Percentiles rank a stretch among this genome's conserved stretches.
phyloP scores from a whole-genome alignment of 768 basidiomycete genomes.

The Neoboletus subvelutipes region DNA sequence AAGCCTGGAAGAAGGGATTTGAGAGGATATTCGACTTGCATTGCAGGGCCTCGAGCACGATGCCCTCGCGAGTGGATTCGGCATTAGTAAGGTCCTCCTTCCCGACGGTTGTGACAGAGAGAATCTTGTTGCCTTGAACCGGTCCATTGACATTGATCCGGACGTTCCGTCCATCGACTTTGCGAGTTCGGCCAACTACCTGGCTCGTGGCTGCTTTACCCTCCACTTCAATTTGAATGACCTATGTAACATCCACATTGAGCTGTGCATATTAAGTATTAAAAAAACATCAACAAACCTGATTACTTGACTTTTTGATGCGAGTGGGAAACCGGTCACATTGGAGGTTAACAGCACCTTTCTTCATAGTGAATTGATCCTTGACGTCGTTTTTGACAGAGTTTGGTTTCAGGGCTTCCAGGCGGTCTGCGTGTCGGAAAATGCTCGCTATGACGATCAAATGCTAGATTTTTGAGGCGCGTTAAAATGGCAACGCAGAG shows the following conservation, averaged over 20 bases:
- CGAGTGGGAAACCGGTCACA: constrained; percentile 47
- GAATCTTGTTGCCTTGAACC: constrained; percentile 16
- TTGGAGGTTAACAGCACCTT: constrained; percentile 33
- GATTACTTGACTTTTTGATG: constrained; percentile 35
- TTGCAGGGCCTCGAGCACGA: constrained; percentile 28
- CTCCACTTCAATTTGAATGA: constrained; percentile 20
- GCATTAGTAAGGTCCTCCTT: constrained; percentile 56
- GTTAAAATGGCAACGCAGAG: neutral
- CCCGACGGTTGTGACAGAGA: constrained; percentile 49
- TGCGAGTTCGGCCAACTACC: constrained; percentile 23
- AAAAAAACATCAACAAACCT: constrained; percentile 38
- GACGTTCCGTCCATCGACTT: constrained; percentile 39
- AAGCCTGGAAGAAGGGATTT: constrained; percentile 25
- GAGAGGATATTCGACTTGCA: constrained; percentile 11
- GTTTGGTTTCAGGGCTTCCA: constrained; percentile 48
- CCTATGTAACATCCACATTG: constrained; percentile 6
- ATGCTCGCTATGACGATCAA: constrained; percentile 48
- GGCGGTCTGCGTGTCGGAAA: constrained; percentile 43
- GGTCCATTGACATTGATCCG: constrained; percentile 28
- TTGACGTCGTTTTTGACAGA: constrained; percentile 43
- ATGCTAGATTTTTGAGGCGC: constrained; percentile 28
- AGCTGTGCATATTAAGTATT: too few relatives aligned
- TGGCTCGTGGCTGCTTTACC: neutral
- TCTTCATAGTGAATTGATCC: constrained; percentile 24
- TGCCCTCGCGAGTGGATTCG: constrained; percentile 34